phyloP scores from a whole-genome alignment of 208 protist genomes.

The Borovskyia barvae region DNA sequence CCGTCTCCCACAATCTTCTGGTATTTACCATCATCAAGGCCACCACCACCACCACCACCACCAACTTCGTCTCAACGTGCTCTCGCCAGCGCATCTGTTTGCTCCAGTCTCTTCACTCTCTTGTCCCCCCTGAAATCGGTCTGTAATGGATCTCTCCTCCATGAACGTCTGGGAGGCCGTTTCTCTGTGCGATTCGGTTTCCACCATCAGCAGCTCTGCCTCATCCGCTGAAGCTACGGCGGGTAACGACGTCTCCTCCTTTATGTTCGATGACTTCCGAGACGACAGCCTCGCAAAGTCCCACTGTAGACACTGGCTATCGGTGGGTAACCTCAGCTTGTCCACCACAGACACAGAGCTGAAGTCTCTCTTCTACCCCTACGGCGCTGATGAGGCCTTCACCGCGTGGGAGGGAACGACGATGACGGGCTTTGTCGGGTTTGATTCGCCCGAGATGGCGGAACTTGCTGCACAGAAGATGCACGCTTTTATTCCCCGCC shows the following conservation, averaged over 20 bases:
- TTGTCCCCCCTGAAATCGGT: too few species aligned
- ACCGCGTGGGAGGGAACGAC: conserved; percentile 31
- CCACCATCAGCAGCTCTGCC: conserved; percentile 40
- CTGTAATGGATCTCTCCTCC: background rate
- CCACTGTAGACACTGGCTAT: conserved; percentile 60
- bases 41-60: too few species aligned
- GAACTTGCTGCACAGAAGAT: conserved; percentile 72
- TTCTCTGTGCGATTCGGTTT: conserved; percentile 24
- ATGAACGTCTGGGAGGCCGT: conserved; percentile 13
- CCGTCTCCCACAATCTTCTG: too few species aligned
- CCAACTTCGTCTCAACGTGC: too few species aligned
- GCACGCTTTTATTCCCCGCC: conserved; percentile 77
- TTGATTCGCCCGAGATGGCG: conserved; percentile 66
- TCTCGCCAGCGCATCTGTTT: too few species aligned
- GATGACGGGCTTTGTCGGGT: conserved; percentile 73
- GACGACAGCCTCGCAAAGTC: conserved; percentile 25
- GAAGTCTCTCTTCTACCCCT: conserved; percentile 80
- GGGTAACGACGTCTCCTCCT: conserved; percentile 73
- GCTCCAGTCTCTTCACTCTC: too few species aligned
- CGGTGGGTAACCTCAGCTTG: conserved; percentile 50
- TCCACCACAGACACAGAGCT: conserved; percentile 53
- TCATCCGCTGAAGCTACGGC: conserved; percentile 70
- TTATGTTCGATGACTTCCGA: conserved; percentile 37
- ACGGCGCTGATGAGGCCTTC: conserved; percentile 82
- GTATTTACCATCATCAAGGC: too few species aligned